Evolutionary conservation across 2,329 filamentous ascomycete species (phyloP).

Genomic region (Talaromyces atroroseus): DNA sequence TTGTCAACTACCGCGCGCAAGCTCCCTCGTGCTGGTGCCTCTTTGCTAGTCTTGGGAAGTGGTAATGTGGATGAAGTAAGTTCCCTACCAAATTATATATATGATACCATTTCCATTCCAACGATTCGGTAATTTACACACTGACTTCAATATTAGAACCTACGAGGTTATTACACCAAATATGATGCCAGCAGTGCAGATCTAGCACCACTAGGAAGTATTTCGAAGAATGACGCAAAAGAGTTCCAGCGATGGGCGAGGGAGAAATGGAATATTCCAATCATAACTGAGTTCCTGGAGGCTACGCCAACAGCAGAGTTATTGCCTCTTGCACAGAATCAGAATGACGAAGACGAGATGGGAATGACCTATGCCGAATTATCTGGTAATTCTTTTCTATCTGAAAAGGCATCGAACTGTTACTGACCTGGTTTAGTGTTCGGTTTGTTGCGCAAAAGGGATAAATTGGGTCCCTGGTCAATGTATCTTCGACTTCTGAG

Average conservation of each 20-base stretch:
- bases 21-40: constrained; percentile 45
- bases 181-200: constrained; percentile 55
- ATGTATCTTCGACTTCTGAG: constrained; percentile 48
- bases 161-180: constrained; percentile 56
- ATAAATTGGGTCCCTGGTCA: constrained; percentile 49
- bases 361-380: constrained; percentile 51
- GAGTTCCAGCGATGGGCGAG: constrained; percentile 61
- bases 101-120: not conserved
- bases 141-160: not conserved
- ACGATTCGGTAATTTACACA: not conserved
- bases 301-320: constrained; percentile 58
- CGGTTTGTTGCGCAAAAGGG: constrained; percentile 47
- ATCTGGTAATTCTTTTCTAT: constrained; percentile 37
- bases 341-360: constrained; percentile 52
- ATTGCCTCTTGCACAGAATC: constrained; percentile 59
- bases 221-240: constrained; percentile 63
- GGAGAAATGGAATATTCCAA: constrained; percentile 52
- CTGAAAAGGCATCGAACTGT: constrained; percentile 18
- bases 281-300: constrained; percentile 52
- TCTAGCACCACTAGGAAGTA: constrained; percentile 51
- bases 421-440: not conserved
- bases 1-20: constrained; percentile 55
- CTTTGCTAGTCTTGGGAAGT: constrained; percentile 59
- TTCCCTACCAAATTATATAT: not conserved
- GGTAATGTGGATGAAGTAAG: constrained; percentile 54